Percentiles rank a stretch among this genome's conserved stretches.
phyloP scores from a whole-genome alignment of 2,329 filamentous ascomycete species.

The Fusarium equiseti region DNA sequence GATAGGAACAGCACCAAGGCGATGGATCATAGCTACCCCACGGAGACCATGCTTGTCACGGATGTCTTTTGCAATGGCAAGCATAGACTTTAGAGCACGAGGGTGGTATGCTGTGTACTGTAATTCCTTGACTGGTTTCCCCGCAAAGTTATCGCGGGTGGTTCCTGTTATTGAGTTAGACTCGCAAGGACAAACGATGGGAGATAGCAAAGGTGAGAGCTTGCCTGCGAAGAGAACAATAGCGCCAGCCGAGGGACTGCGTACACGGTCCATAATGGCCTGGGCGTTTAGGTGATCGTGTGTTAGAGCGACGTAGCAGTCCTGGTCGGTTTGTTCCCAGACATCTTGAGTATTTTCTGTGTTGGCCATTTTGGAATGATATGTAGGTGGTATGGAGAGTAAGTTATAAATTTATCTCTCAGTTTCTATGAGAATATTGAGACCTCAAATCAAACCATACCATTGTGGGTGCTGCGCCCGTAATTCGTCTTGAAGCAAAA shows the following conservation, averaged over 20 bases:
- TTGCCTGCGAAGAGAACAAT: constrained; percentile 81
- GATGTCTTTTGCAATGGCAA: constrained; percentile 70
- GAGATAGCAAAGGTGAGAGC: constrained; percentile 25
- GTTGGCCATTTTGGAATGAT: constrained; percentile 25
- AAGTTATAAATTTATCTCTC: constrained; percentile 2
- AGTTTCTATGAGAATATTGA: not conserved
- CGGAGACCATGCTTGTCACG: constrained; percentile 72
- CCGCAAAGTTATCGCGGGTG: constrained; percentile 79
- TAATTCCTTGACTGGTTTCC: constrained; percentile 78
- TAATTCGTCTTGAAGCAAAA: not conserved
- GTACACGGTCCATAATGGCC: constrained; percentile 73
- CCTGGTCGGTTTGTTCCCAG: constrained; percentile 60
- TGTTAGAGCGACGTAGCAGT: constrained; percentile 77
- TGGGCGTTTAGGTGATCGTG: constrained; percentile 69
- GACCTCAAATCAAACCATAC: constrained; percentile 1
- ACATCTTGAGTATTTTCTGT: constrained; percentile 35
- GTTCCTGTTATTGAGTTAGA: constrained; percentile 63
- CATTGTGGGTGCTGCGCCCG: not conserved
- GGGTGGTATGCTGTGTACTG: constrained; percentile 81
- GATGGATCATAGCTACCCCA: constrained; percentile 84
- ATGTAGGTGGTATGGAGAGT: not conserved
- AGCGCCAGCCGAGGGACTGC: constrained; percentile 78
- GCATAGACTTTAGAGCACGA: constrained; percentile 76
- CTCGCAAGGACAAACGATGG: not conserved
- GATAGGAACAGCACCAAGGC: constrained; percentile 86